Evolutionary conservation across 164 flowering plant genomes (phyloP).

Genomic region (Echeveria elegans): DNA sequence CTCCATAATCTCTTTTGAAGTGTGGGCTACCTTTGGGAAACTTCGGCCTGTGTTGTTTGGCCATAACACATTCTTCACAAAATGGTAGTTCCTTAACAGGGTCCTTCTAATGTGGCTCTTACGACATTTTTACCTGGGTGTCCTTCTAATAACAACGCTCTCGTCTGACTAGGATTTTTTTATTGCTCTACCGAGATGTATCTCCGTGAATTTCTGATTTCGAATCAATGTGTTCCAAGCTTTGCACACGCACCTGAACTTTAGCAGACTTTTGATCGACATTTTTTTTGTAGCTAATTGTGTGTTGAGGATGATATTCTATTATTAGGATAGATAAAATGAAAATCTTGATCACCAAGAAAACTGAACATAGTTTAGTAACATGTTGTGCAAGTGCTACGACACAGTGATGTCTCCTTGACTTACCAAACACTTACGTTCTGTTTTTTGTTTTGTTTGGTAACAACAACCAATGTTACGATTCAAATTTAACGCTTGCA

Average conservation of each 20-base stretch:
- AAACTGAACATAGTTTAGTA: background rate
- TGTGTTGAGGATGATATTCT: background rate
- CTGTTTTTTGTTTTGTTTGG: background rate
- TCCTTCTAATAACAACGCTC: background rate
- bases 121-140: too few relatives aligned
- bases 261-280: too few relatives aligned
- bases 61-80: too few relatives aligned
- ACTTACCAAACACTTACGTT: background rate
- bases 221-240: background rate
- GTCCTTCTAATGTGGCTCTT: too few relatives aligned
- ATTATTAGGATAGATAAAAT: too few relatives aligned
- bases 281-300: too few relatives aligned
- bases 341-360: background rate
- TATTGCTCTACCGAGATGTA: background rate
- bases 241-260: constrained; percentile 1
- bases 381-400: background rate
- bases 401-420: background rate
- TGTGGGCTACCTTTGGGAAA: too few relatives aligned
- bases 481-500: too few relatives aligned
- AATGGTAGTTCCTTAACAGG: too few relatives aligned
- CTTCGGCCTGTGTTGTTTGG: too few relatives aligned
- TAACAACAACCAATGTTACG: background rate
- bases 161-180: background rate
- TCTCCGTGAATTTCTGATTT: background rate
- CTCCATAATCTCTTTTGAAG: too few relatives aligned